These are phyloP conservation scores for Stephania cephalantha DNA, from an alignment of 164 flowering plant species.

Conservation along the genomic window DNA sequence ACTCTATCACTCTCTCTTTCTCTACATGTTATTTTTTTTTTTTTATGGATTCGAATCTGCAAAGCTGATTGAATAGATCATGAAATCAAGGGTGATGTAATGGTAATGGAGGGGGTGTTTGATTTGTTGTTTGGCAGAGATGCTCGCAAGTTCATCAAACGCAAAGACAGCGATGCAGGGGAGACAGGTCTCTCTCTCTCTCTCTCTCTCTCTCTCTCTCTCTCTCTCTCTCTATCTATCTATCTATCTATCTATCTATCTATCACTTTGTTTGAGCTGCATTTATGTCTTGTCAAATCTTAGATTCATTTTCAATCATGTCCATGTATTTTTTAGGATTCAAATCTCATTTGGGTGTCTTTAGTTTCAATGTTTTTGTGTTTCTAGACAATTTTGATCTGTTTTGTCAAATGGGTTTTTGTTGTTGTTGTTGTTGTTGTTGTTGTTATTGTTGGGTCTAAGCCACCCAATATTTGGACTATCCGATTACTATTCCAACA, in stretches of 20 bases:
- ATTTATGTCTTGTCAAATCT: not conserved
- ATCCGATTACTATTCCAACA: too few species aligned
- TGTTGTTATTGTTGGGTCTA: not conserved
- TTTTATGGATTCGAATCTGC: not conserved
- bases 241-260: not conserved
- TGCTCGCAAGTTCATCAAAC: slow-evolving; percentile 42
- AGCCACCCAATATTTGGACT: too few species aligned
- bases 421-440: not conserved
- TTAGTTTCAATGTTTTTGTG: too few species aligned
- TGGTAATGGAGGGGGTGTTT: slow-evolving; percentile 40
- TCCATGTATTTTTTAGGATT: too few species aligned
- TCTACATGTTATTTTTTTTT: not conserved
- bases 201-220: slow-evolving; percentile 5
- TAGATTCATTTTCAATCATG: not conserved
- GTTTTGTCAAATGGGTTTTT: not conserved
- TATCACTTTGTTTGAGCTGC: not conserved
- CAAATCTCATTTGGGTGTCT: too few species aligned
- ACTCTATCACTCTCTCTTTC: not conserved
- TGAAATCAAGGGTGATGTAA: not conserved
- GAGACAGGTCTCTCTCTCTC: slow-evolving; percentile 43
- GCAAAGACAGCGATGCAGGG: slow-evolving; percentile 78
- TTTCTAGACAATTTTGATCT: too few species aligned
- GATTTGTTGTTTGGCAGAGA: slow-evolving; percentile 31
- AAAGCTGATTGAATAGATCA: not conserved
- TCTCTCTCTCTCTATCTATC: slow-evolving; percentile 11